These are phyloP conservation scores for Daldinia concentrica DNA, from an alignment of 495 filamentous ascomycete genomes.

Conservation along the genomic window DNA sequence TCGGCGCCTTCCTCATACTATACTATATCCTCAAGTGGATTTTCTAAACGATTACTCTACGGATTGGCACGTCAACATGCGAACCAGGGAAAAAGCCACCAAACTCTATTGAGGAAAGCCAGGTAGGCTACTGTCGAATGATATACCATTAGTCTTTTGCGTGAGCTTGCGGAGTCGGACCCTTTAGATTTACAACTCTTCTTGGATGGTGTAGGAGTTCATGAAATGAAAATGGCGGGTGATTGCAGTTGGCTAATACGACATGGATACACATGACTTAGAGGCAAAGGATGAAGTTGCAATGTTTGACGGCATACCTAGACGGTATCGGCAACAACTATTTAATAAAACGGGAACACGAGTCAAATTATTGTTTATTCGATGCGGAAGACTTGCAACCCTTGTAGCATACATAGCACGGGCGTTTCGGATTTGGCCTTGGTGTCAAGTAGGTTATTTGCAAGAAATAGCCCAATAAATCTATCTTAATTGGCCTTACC, in stretches of 20 bases:
- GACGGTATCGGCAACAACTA: constrained; percentile 11
- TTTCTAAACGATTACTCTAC: constrained; percentile 54
- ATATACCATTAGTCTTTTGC: neutral
- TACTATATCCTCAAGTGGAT: constrained; percentile 77
- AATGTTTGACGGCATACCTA: constrained; percentile 2
- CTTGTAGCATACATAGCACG: constrained; percentile 39
- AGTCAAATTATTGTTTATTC: constrained; percentile 8
- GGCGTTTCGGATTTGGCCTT: constrained; percentile 36
- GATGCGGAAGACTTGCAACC: constrained; percentile 7
- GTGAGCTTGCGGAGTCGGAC: neutral
- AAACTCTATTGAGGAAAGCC: neutral
- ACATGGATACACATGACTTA: neutral
- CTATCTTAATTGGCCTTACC: constrained; percentile 9
- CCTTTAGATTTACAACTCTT: neutral
- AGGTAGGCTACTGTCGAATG: neutral
- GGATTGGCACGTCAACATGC: neutral
- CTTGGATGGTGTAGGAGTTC: constrained; percentile 1
- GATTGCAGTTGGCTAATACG: neutral
- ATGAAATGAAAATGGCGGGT: neutral
- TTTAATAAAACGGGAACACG: constrained; percentile 2
- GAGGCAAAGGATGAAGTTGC: neutral
- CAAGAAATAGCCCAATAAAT: constrained; percentile 10
- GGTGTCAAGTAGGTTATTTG: constrained; percentile 10
- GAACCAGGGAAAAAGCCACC: neutral
- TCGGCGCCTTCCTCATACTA: constrained; percentile 75